These are phyloP conservation scores for Melampsora americana DNA, from an alignment of 1,284 basidiomycete genomes.

Conservation along the genomic window DNA sequence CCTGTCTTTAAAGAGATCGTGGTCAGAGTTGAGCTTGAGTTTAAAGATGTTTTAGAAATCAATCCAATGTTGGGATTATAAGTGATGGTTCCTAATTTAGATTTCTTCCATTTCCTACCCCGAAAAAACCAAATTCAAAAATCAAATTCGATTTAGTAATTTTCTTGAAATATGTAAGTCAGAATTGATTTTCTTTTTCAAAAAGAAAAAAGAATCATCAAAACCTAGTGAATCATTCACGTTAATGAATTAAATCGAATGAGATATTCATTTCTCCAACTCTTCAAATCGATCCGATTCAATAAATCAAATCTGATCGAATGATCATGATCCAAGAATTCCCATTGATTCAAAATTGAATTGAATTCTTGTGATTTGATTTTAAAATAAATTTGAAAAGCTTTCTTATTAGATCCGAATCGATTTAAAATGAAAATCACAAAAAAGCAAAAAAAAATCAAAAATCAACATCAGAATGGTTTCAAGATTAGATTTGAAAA, in stretches of 20 bases:
- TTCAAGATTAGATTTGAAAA: too few relatives aligned
- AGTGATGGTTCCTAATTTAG: background rate
- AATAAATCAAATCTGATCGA: too few relatives aligned
- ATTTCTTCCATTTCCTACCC: background rate
- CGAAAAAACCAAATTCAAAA: background rate
- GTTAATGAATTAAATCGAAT: background rate
- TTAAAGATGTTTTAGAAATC: background rate
- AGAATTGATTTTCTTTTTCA: too few relatives aligned
- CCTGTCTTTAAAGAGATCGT: background rate
- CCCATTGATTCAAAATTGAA: background rate
- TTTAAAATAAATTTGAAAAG: background rate
- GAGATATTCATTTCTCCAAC: conserved; percentile 2
- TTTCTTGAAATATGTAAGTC: too few relatives aligned
- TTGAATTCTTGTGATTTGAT: background rate
- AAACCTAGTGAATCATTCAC: too few relatives aligned
- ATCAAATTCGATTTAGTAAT: background rate
- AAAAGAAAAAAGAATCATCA: too few relatives aligned
- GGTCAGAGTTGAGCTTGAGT: too few relatives aligned
- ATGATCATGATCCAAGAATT: too few relatives aligned
- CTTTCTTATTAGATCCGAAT: too few relatives aligned
- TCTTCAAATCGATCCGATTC: background rate
- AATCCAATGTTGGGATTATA: background rate
- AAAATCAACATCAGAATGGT: too few relatives aligned
- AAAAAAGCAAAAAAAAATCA: background rate
- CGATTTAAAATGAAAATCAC: too few relatives aligned